Percentiles rank a stretch among this genome's conserved stretches.
Conservation (phyloP, 495 filamentous ascomycete species). For the Oleoguttula mirabilis region DNA sequence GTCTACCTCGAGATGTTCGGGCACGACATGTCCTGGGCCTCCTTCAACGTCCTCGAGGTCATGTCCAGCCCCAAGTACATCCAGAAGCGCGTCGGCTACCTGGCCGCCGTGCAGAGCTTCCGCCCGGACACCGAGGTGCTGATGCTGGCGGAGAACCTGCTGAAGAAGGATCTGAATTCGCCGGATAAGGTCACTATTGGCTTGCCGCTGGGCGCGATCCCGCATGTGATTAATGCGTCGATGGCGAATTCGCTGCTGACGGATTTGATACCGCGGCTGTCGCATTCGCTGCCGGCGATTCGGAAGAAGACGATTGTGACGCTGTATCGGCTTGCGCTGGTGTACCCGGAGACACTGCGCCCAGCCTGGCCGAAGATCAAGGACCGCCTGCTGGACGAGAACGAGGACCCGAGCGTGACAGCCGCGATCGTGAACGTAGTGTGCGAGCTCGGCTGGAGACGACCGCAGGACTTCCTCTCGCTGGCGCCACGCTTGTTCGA, state of each 20-base stretch:
- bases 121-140: slow-evolving; percentile 89
- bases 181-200: slow-evolving; percentile 61
- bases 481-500: slow-evolving; percentile 86
- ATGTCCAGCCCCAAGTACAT: slow-evolving; percentile 92
- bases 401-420: slow-evolving; percentile 85
- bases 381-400: slow-evolving; percentile 79
- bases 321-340: slow-evolving; percentile 79
- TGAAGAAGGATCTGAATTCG: slow-evolving; percentile 91
- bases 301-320: slow-evolving; percentile 93
- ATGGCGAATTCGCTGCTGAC: slow-evolving; percentile 77
- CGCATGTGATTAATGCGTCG: slow-evolving; percentile 82
- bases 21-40: slow-evolving; percentile 99
- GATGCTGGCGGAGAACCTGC: slow-evolving; percentile 91
- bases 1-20: slow-evolving; percentile 98
- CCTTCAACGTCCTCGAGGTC: slow-evolving; percentile 94
- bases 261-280: slow-evolving; percentile 75
- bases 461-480: slow-evolving; percentile 86
- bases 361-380: slow-evolving; percentile 95
- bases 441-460: slow-evolving; percentile 87
- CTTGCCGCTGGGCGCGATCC: slow-evolving; percentile 73
- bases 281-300: slow-evolving; percentile 68
- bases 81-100: slow-evolving; percentile 89
- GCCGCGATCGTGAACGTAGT: slow-evolving; percentile 93
- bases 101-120: slow-evolving; percentile 95
- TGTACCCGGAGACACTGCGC: slow-evolving; percentile 86